phyloP scores from a whole-genome alignment of 306 rosid species.

The Vachellia pachyceras region DNA sequence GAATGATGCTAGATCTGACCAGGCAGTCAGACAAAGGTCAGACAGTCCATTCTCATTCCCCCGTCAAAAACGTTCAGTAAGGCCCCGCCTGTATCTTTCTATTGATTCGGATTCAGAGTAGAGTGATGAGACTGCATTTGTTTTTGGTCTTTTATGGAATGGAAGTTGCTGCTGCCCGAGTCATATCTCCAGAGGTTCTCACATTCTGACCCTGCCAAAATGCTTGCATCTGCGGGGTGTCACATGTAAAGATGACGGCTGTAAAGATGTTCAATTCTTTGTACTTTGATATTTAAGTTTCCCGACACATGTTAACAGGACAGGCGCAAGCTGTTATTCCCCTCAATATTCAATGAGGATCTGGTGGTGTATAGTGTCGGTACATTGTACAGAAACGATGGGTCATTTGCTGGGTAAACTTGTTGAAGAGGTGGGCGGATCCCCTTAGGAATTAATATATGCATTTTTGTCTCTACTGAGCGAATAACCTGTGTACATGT shows the following conservation, averaged over 20 bases:
- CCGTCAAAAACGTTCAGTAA: conserved; percentile 95
- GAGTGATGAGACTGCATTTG: conserved; percentile 45
- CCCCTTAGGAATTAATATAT: conserved; percentile 51
- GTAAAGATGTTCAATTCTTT: conserved; percentile 39
- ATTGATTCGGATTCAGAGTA: conserved; percentile 92
- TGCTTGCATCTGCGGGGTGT: conserved; percentile 40
- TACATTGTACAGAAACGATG: conserved; percentile 56
- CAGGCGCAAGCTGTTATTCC: conserved; percentile 36
- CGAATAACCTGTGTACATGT: conserved; percentile 73
- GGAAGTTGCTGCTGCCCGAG: conserved; percentile 39
- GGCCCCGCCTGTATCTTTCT: conserved; percentile 71
- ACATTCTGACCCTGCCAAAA: conserved; percentile 35
- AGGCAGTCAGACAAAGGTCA: conserved; percentile 70
- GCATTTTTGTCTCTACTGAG: conserved; percentile 54
- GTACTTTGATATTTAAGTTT: conserved; percentile 43
- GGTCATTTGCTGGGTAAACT: conserved; percentile 47
- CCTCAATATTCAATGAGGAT: conserved; percentile 38
- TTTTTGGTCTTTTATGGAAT: conserved; percentile 46
- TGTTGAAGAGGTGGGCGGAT: conserved; percentile 38
- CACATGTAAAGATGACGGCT: no score
- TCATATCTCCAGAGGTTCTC: conserved; percentile 42
- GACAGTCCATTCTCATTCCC: conserved; percentile 96
- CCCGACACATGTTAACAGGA: conserved; percentile 40
- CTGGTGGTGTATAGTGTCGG: conserved; percentile 46
- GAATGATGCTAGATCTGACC: conserved; percentile 76